Conservation (phyloP, 1,284 basidiomycete genomes). For the Leccinum angustisporum region DNA sequence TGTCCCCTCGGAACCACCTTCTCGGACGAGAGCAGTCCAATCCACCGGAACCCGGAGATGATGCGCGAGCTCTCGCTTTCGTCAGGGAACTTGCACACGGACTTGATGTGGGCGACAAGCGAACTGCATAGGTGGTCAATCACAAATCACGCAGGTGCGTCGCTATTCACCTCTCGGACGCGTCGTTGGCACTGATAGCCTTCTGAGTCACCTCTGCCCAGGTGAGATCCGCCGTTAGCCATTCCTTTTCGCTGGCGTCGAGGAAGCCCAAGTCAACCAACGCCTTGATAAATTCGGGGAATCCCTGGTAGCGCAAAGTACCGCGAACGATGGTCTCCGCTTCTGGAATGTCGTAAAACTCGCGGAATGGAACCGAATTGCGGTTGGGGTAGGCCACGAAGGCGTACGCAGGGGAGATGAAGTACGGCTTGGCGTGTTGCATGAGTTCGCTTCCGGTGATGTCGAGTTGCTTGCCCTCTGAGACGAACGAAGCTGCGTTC, state of each 20-base stretch:
- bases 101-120: conserved; percentile 71
- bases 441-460: conserved; percentile 79
- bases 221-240: conserved; percentile 71
- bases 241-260: conserved; percentile 74
- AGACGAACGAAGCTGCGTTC: conserved; percentile 87
- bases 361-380: conserved; percentile 87
- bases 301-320: conserved; percentile 95
- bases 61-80: conserved; percentile 73
- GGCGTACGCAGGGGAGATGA: conserved; percentile 92
- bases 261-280: conserved; percentile 91
- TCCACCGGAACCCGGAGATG: conserved; percentile 87
- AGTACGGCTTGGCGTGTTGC: conserved; percentile 89
- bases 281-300: conserved; percentile 94
- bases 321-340: conserved; percentile 92
- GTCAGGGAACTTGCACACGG: conserved; percentile 70
- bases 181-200: conserved; percentile 71
- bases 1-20: conserved; percentile 65
- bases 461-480: conserved; percentile 62
- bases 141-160: not conserved
- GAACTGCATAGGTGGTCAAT: conserved; percentile 36
- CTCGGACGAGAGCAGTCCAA: conserved; percentile 85
- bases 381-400: conserved; percentile 99
- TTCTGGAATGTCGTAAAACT: conserved; percentile 91
- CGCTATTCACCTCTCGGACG: conserved; percentile 64
- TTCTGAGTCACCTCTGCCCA: conserved; percentile 86